Conservation (phyloP, 2,329 filamentous ascomycete species). For the Trichocomaceae sp. region DNA sequence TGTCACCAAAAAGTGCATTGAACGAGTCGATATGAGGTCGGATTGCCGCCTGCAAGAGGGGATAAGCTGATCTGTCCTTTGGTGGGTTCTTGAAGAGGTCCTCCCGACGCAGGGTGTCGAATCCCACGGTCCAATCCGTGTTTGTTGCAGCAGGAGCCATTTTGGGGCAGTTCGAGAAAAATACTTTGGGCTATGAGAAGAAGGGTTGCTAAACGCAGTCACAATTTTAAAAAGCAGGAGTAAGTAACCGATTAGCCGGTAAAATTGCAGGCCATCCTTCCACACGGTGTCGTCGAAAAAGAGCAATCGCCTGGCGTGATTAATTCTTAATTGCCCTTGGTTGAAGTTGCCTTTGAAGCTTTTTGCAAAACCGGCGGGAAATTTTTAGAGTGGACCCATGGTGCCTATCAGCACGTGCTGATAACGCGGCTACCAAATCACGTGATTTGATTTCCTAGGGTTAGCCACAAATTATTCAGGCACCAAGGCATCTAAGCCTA, state of each 20-base stretch:
- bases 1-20: conserved; percentile 74
- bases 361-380: conserved; percentile 23
- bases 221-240: neutral
- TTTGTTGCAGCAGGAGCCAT: conserved; percentile 55
- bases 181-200: conserved; percentile 11
- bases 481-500: neutral
- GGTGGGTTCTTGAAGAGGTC: conserved; percentile 85
- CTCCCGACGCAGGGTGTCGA: conserved; percentile 78
- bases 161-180: conserved; percentile 14
- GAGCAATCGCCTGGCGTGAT: conserved; percentile 16
- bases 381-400: conserved; percentile 32
- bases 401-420: conserved; percentile 37
- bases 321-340: conserved; percentile 7
- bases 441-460: neutral
- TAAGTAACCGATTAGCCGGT: neutral
- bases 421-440: conserved; percentile 18
- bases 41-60: conserved; percentile 75
- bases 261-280: neutral
- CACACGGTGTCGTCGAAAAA: neutral
- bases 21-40: conserved; percentile 92
- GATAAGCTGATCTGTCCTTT: conserved; percentile 79
- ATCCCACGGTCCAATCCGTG: conserved; percentile 76
- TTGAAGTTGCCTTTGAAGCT: neutral
- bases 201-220: neutral
- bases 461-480: neutral